Evolutionary conservation across 2,329 filamentous ascomycete species (phyloP), one percentile per base, ranked within the genome.

Genomic region (Aspergillus puulaauensis): DNA sequence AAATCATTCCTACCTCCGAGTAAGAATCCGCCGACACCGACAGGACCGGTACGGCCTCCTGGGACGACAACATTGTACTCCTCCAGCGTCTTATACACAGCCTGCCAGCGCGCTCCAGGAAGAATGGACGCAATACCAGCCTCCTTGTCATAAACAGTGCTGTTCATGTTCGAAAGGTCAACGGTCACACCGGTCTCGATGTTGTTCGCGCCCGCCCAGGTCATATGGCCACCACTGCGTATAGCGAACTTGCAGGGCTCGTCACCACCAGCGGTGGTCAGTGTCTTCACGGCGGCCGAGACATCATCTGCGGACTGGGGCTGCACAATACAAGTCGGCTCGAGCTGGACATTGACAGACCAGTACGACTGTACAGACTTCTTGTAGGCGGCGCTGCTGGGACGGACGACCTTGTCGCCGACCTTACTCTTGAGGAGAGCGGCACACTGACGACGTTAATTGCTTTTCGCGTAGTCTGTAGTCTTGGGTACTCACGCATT

Each of bases 161-260:
- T 31, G 37, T 68, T 61, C 62, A 68, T 61, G 43, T 60, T 44
- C 5, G 57, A 60, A 9, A 81, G 67, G 54, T 75, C 75, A 49
- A 81, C 70, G 1, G 77, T 78, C 8, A 81, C 74, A 3, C 79
- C 79, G 27, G 67, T 66, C 0, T 72, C 64, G 15, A 78, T 75
- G 54, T 75, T 78, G 6, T 75, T 76, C 9, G 73, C 71, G 21
- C 77, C 77, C 0, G 71, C 66, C 56, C 73, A 72, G 3, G 70
- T 64, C 19, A 72, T 71, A 60, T 81, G 79, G 3, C 79, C 79
- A 31, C 79, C 78, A 49, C 75, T 72, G 52, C 76, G 78, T 3
- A 81, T 71, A 6, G 66, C 66, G 44, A 68, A 67, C 33, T 57
- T 52, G 47, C 64, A 65, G n/a, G 43, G 52, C n/a, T 54, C 24